phyloP scores from a whole-genome alignment of 495 filamentous ascomycete species.

The Neurospora cerealis region DNA sequence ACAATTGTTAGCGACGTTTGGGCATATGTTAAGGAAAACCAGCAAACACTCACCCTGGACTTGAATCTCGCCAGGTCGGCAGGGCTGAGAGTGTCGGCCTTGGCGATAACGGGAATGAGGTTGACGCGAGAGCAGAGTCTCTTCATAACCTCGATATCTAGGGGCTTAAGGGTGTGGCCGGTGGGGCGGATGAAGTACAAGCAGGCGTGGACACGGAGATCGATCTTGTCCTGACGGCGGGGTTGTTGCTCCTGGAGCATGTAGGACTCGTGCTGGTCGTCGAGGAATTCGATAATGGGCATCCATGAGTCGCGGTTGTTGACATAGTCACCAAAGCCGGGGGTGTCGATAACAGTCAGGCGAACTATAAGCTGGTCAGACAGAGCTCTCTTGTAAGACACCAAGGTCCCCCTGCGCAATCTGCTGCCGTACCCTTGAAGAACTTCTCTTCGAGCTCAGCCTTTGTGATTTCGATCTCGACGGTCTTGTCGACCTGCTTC shows the following conservation, averaged over 20 bases:
- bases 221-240: constrained; percentile 94
- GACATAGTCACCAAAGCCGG: constrained; percentile 98
- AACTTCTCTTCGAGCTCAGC: constrained; percentile 99
- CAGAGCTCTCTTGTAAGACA: background rate
- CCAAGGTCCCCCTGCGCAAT: constrained; percentile 1
- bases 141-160: constrained; percentile 99
- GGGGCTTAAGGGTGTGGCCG: constrained; percentile 94
- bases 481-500: constrained; percentile 98
- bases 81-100: constrained; percentile 95
- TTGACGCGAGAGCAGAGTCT: constrained; percentile 94
- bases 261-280: constrained; percentile 99
- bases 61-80: constrained; percentile 87
- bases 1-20: background rate
- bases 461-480: constrained; percentile 99
- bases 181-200: constrained; percentile 98
- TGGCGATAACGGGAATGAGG: constrained; percentile 94
- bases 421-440: constrained; percentile 74
- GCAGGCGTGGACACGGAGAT: constrained; percentile 96
- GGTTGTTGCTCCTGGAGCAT: constrained; percentile 99
- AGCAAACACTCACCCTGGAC: constrained; percentile 55
- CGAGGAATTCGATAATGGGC: constrained; percentile 98
- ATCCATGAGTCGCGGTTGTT: constrained; percentile 99
- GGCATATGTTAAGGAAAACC: background rate
- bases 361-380: constrained; percentile 54
- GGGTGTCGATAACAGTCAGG: constrained; percentile 96